Evolutionary conservation across 2,329 filamentous ascomycete genomes (phyloP).

Genomic region (Tolypocladium capitatum): DNA sequence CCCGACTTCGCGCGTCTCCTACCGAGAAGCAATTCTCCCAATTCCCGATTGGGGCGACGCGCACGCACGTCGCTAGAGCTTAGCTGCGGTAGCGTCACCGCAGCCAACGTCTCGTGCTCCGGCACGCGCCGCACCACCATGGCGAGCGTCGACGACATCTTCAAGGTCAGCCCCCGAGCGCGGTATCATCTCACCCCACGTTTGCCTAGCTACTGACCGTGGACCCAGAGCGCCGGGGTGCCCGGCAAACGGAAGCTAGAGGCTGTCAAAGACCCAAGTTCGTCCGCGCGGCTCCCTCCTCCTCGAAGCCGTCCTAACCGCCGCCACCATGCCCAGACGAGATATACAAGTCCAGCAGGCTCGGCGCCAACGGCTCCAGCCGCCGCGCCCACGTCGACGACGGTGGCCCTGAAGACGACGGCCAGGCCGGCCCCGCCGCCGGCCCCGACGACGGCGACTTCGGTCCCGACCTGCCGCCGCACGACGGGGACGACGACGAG

Average conservation of each 20-base stretch:
- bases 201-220: not conserved
- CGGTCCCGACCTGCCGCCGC: conserved; percentile 31
- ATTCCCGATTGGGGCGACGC: not conserved
- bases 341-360: conserved; percentile 50
- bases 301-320: not conserved
- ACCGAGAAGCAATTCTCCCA: not conserved
- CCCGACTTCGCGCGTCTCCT: not conserved
- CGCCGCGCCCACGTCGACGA: conserved; percentile 32
- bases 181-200: not conserved
- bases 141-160: conserved; percentile 46
- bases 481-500: conserved; percentile 32
- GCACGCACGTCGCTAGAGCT: not conserved
- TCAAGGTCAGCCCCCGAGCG: conserved; percentile 27
- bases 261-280: conserved; percentile 48
- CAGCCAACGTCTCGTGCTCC: not conserved
- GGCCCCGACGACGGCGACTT: conserved; percentile 39
- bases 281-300: conserved; percentile 12
- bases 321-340: conserved; percentile 28
- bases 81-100: not conserved
- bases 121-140: conserved; percentile 17
- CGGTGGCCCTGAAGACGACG: conserved; percentile 25
- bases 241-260: conserved; percentile 52
- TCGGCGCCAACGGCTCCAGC: conserved; percentile 29
- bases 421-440: conserved; percentile 37
- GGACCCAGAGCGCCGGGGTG: conserved; percentile 25